Conservation (phyloP, 768 basidiomycete species). For the Mycena amicta region DNA sequence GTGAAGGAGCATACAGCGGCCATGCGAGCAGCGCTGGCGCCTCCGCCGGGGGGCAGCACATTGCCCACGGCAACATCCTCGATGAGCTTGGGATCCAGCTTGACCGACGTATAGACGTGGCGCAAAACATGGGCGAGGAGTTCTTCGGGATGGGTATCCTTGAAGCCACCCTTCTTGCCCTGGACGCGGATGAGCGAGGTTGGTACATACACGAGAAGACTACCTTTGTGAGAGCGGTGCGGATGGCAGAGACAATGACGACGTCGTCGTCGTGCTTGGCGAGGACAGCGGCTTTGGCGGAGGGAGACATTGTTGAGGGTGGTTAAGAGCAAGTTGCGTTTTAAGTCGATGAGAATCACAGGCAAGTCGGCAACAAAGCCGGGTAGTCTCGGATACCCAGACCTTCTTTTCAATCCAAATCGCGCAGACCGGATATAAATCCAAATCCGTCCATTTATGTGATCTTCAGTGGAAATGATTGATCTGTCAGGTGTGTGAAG, state of each 20-base stretch:
- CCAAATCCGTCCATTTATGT: no score
- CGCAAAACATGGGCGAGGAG: constrained; percentile 76
- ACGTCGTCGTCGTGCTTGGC: constrained; percentile 83
- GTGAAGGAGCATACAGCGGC: constrained; percentile 48
- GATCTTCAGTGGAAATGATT: no score
- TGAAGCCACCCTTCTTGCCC: constrained; percentile 88
- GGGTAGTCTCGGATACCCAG: no score
- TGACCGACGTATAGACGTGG: constrained; percentile 66
- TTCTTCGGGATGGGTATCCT: constrained; percentile 85
- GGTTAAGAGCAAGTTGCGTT: no score
- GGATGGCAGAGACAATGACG: constrained; percentile 85
- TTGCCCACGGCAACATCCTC: constrained; percentile 88
- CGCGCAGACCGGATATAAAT: no score
- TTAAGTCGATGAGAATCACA: no score
- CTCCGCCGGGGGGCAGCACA: constrained; percentile 85
- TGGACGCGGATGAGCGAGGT: constrained; percentile 31
- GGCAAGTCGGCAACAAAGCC: no score
- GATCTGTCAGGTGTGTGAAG: no score
- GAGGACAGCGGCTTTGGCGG: constrained; percentile 62
- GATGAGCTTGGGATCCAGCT: constrained; percentile 79
- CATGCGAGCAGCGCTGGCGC: constrained; percentile 82
- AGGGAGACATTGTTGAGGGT: constrained; percentile 39
- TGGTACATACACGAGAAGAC: no score
- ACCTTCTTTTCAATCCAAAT: no score
- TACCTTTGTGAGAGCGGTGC: constrained; percentile 93